Evolutionary conservation across 2,329 filamentous ascomycete species (phyloP), one percentile per base, ranked within the genome.

Genomic region (Teratosphaeria nubilosa): DNA sequence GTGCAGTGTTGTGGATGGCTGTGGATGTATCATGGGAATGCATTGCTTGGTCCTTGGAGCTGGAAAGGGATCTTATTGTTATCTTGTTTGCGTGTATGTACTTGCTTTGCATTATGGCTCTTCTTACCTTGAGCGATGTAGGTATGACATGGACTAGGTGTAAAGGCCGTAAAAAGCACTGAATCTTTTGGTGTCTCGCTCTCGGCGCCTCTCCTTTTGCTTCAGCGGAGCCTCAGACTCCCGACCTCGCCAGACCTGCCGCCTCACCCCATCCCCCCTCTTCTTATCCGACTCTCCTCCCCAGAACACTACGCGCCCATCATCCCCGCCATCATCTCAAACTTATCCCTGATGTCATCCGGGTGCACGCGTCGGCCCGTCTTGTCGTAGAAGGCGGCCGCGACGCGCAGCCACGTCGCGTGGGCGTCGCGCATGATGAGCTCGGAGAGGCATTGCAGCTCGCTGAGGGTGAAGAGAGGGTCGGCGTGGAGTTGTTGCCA

Each of bases 341-440:
- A 70, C 66, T 76, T 78, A 60, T 73, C 70, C 63, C 72, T 68
- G 34, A 79, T 71, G 24, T 76, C 72, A 3, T 76, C 72, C 0
- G 76, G 71, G 61, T 74, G 70, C 27, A 81, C 63, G 3, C 70
- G 68, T 48, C 77, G 70, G 1, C 78, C 78, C 1, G 78, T 82
- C 67, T 74, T 74, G 56, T 80, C 77, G 56, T 70, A 75, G 70
- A 81, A 81, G 25, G 70, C 68, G 55, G 73, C 75, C 53, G 76
- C 75, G 1, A 82, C 69, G 5, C 75, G 67, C 14, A 76, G 60
- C 79, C 79, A 82, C 50, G 74, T 73, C 62, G 73, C 74, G 67
- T 57, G 53, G 31, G 55, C 37, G 62, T 79, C 78, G 52, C 72
- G 69, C 56, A 72, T 69, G 45, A 79, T 68, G 25, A 81, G 70